Percentiles rank a stretch among this genome's conserved stretches.
Conservation (phyloP, 2,329 filamentous ascomycete genomes). For the Colletotrichum sp. region DNA sequence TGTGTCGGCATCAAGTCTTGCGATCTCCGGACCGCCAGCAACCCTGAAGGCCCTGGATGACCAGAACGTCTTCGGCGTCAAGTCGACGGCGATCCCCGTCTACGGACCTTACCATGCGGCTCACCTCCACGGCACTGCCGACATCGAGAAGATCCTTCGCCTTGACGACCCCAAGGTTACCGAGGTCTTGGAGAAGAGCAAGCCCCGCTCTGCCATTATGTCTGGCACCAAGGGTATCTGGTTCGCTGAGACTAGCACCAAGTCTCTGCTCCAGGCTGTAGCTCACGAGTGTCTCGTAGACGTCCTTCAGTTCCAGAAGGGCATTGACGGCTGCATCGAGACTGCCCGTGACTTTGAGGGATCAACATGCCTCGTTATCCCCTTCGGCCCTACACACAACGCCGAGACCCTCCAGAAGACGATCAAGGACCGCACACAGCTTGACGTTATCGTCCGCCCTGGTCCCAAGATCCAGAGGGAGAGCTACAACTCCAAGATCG, state of each 20-base stretch:
- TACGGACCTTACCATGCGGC: slow-evolving; percentile 63
- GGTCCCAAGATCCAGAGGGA: slow-evolving; percentile 38
- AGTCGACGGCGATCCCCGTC: slow-evolving; percentile 55
- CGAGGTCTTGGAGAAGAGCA: slow-evolving; percentile 44
- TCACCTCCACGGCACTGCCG: slow-evolving; percentile 51
- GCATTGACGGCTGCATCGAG: slow-evolving; percentile 52
- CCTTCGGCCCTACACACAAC: slow-evolving; percentile 55
- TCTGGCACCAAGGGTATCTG: slow-evolving; percentile 53
- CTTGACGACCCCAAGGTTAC: slow-evolving; percentile 44
- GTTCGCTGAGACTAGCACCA: slow-evolving; percentile 44
- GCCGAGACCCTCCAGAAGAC: slow-evolving; percentile 49
- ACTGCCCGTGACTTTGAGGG: slow-evolving; percentile 44
- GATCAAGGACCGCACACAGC: slow-evolving; percentile 44
- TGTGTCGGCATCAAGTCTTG: slow-evolving; percentile 50
- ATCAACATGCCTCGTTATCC: slow-evolving; percentile 49
- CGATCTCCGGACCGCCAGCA: slow-evolving; percentile 59
- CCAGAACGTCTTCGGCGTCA: slow-evolving; percentile 42
- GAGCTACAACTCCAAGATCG: slow-evolving; percentile 39
- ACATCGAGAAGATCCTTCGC: slow-evolving; percentile 50
- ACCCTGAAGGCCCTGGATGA: slow-evolving; percentile 50
- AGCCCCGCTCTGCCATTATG: slow-evolving; percentile 53
- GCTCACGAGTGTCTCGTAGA: slow-evolving; percentile 56
- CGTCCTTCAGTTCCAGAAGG: slow-evolving; percentile 51
- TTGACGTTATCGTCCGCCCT: slow-evolving; percentile 46
- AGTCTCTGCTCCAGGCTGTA: slow-evolving; percentile 45